Percentiles rank a stretch among this genome's conserved stretches.
These are phyloP conservation scores for Termitomyces sp. DNA, from an alignment of 768 basidiomycete species.

Conservation along the genomic window DNA sequence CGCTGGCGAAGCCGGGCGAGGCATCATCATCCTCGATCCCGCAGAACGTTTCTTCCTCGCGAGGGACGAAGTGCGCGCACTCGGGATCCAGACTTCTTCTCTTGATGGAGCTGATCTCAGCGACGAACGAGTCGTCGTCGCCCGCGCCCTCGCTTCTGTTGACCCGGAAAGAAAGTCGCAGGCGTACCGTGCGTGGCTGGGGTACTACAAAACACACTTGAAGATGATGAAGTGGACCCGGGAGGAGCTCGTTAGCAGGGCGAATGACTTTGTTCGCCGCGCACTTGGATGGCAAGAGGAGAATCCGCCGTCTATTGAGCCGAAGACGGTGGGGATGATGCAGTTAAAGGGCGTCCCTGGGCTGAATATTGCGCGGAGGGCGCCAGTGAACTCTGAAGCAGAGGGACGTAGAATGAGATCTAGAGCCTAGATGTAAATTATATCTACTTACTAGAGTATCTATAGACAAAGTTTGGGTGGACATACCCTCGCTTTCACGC, in stretches of 20 bases:
- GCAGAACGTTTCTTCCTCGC: conserved; percentile 45
- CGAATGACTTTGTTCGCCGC: conserved; percentile 27
- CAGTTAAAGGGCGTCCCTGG: conserved; percentile 32
- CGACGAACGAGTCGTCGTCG: conserved; percentile 11
- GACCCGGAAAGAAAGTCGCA: conserved; percentile 31
- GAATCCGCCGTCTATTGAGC: conserved; percentile 29
- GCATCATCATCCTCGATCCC: conserved; percentile 48
- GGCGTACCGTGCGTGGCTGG: conserved; percentile 50
- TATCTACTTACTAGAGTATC: too few species aligned
- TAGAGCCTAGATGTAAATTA: too few species aligned
- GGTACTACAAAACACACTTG: conserved; percentile 43
- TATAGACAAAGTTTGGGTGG: too few species aligned
- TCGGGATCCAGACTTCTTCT: conserved; percentile 35
- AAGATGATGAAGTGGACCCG: conserved; percentile 28
- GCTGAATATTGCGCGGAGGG: conserved; percentile 17
- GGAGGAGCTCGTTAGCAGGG: conserved; percentile 33
- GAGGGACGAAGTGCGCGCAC: conserved; percentile 28
- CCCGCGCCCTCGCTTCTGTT: conserved; percentile 27
- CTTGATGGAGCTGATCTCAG: conserved; percentile 13
- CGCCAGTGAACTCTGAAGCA: not conserved
- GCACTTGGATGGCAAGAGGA: conserved; percentile 27
- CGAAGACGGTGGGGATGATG: conserved; percentile 46
- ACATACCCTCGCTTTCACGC: too few species aligned
- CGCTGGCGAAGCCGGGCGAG: conserved; percentile 59
- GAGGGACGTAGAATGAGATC: too few species aligned